phyloP scores from a whole-genome alignment of 2,329 filamentous ascomycete genomes.

The Microdochium trichocladiopsis region DNA sequence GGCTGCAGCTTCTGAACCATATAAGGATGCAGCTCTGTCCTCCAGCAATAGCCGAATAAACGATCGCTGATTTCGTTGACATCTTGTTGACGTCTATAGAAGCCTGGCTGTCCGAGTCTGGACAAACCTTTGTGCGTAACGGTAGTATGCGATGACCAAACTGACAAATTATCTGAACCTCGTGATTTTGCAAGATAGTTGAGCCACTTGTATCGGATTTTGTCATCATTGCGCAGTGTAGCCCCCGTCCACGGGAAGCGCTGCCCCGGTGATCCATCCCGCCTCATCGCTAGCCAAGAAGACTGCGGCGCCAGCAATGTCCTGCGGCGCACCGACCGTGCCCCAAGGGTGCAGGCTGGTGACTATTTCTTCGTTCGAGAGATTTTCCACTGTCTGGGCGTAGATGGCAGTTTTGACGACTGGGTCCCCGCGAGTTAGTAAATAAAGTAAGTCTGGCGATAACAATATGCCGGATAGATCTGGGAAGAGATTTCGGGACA shows the following conservation, averaged over 20 bases:
- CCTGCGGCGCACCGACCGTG: conserved; percentile 3
- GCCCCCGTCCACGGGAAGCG: conserved; percentile 4
- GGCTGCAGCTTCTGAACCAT: no score
- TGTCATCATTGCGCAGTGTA: conserved; percentile 3
- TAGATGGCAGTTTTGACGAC: conserved; percentile 9
- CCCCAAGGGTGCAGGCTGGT: conserved; percentile 4
- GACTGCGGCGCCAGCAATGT: conserved; percentile 4
- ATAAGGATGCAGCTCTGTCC: no score
- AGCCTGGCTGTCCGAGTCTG: no score
- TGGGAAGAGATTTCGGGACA: no score
- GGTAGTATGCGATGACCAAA: no score
- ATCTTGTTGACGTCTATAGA: no score
- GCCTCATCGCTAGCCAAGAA: conserved; percentile 5
- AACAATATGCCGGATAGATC: conserved; percentile 1
- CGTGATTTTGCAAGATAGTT: no score
- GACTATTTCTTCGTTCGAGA: neutral
- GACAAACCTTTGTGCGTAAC: no score
- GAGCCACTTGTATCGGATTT: no score
- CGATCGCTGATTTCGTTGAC: no score
- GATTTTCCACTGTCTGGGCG: conserved; percentile 2
- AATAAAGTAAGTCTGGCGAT: conserved; percentile 10
- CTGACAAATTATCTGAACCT: no score
- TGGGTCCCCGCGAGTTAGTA: neutral
- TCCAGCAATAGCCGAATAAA: no score
- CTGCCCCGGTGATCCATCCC: conserved; percentile 4